These are phyloP conservation scores for Biscogniauxia mediterranea DNA, from an alignment of 2,329 filamentous ascomycete genomes.

Conservation along the genomic window DNA sequence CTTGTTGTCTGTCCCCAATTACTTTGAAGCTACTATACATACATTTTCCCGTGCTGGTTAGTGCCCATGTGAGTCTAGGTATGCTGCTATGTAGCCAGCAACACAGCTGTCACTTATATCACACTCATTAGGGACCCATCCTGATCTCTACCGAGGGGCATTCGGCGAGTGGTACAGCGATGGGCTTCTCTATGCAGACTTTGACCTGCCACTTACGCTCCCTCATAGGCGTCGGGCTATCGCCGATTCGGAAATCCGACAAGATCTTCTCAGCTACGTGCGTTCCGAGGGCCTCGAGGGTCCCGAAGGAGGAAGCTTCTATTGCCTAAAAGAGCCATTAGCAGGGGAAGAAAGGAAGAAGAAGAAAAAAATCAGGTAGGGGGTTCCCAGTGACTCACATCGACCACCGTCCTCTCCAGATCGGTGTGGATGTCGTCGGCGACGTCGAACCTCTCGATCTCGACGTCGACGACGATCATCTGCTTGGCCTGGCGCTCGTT, in stretches of 20 bases:
- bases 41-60: not conserved
- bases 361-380: not conserved
- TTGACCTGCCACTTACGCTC: conserved; percentile 52
- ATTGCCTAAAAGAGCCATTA: conserved; percentile 42
- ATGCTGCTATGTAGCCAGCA: not conserved
- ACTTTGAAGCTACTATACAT: not conserved
- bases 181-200: conserved; percentile 68
- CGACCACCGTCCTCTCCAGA: conserved; percentile 59
- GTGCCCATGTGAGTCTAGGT: not conserved
- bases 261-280: conserved; percentile 47
- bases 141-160: conserved; percentile 65
- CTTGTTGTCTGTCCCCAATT: not conserved
- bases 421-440: conserved; percentile 50
- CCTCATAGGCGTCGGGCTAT: conserved; percentile 35
- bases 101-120: not conserved
- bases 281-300: conserved; percentile 59
- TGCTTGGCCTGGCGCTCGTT: conserved; percentile 69
- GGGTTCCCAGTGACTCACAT: conserved; percentile 45
- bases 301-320: conserved; percentile 57
- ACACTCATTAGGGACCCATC: conserved; percentile 26
- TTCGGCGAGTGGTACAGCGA: conserved; percentile 70
- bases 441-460: conserved; percentile 53
- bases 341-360: not conserved
- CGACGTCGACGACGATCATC: conserved; percentile 61
- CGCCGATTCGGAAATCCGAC: conserved; percentile 37